These are phyloP conservation scores for Laburnicola sp. DNA, from an alignment of 2,329 filamentous ascomycete species.

Conservation along the genomic window DNA sequence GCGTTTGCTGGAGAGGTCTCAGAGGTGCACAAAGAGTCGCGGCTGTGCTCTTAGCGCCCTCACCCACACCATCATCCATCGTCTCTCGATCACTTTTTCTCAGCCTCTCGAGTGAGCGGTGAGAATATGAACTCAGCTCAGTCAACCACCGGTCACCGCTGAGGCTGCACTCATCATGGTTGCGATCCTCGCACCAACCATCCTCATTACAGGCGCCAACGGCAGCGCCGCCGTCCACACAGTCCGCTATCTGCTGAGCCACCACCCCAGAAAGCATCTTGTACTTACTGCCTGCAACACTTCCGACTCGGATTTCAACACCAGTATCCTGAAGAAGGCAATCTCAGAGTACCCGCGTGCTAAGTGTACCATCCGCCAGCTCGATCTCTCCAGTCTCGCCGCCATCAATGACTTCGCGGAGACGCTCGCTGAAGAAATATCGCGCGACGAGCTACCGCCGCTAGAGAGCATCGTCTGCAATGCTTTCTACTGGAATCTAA, in stretches of 20 bases:
- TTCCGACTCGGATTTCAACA: conserved; percentile 4
- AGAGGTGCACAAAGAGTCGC: no score
- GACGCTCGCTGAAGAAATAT: neutral
- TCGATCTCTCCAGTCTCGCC: conserved; percentile 10
- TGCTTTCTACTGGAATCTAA: conserved; percentile 17
- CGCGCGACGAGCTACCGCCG: neutral
- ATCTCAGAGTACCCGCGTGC: conserved; percentile 1
- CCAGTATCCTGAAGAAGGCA: neutral
- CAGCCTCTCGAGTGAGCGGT: no score
- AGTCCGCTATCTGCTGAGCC: neutral
- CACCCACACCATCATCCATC: conserved; percentile 8
- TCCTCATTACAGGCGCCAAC: conserved; percentile 17
- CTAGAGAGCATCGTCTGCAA: conserved; percentile 13
- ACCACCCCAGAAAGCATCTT: conserved; percentile 4
- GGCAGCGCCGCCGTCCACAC: conserved; percentile 9
- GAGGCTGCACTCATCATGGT: no score
- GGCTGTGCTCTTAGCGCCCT: conserved; percentile 6
- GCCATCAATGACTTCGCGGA: conserved; percentile 9
- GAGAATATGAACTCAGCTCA: no score
- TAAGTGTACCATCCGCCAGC: neutral
- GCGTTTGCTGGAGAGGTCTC: no score
- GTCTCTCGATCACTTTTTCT: no score
- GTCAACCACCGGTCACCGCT: no score
- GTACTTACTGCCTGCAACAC: conserved; percentile 7
- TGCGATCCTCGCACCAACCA: no score